phyloP scores from a whole-genome alignment of 2,329 filamentous ascomycete genomes.

The Calonectria naviculata region DNA sequence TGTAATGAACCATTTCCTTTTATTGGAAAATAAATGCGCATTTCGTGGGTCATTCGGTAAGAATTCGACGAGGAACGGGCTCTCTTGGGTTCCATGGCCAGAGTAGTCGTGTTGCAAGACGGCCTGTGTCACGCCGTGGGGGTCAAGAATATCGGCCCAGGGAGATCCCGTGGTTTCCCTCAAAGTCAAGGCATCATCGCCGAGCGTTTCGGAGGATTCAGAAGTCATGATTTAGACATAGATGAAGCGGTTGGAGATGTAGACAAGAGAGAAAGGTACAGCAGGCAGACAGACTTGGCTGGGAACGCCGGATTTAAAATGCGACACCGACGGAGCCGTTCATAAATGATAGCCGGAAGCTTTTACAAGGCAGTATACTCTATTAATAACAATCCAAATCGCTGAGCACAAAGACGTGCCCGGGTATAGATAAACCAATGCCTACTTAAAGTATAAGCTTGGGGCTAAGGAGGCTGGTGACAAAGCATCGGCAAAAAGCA shows the following conservation, averaged over 20 bases:
- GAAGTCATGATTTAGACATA: not conserved
- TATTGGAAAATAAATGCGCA: not conserved
- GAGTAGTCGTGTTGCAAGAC: not conserved
- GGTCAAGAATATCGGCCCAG: not conserved
- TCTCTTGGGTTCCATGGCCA: not conserved
- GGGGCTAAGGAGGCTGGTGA: not conserved
- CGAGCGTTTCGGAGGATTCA: not conserved
- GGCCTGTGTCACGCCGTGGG: not conserved
- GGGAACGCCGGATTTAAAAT: too few species aligned
- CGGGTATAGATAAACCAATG: not conserved
- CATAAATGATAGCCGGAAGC: too few species aligned
- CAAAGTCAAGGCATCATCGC: not conserved
- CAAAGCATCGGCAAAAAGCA: not conserved
- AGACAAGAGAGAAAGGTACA: not conserved
- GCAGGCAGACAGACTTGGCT: too few species aligned
- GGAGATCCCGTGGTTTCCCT: not conserved
- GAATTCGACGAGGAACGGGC: slow-evolving; percentile 1
- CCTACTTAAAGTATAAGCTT: too few species aligned
- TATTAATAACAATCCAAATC: too few species aligned
- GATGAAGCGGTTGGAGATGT: not conserved
- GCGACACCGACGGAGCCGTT: too few species aligned
- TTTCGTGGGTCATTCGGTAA: not conserved
- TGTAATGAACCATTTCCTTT: not conserved
- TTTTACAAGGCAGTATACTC: too few species aligned
- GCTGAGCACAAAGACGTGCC: too few species aligned